These are phyloP conservation scores for Puccinia hordei DNA, from an alignment of 1,284 basidiomycete species.

Conservation along the genomic window DNA sequence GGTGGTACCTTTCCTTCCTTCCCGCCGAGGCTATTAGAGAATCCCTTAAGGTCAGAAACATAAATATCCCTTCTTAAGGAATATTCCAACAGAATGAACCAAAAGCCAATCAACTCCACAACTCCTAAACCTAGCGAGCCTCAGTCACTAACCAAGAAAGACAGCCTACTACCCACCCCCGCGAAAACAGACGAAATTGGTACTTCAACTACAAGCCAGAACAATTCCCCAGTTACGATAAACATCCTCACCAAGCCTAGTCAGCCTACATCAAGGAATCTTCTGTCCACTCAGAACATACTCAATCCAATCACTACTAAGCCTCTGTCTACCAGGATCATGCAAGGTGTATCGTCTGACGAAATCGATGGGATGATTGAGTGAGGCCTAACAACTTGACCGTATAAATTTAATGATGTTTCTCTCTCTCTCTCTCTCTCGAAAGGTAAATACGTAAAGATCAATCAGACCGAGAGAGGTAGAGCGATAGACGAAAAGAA, in stretches of 20 bases:
- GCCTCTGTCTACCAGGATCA: slow-evolving; percentile 6
- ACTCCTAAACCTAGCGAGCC: slow-evolving; percentile 3
- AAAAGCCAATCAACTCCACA: neutral
- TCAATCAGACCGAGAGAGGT: neutral
- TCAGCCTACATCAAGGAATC: neutral
- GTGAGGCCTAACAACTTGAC: neutral
- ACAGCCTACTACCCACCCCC: slow-evolving; percentile 1
- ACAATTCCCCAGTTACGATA: neutral
- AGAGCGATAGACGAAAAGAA: neutral
- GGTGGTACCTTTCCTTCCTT: no score
- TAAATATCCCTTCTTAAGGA: no score
- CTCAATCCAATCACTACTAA: neutral
- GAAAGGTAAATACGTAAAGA: neutral
- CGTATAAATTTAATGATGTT: neutral
- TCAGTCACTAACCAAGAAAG: neutral
- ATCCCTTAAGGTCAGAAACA: no score
- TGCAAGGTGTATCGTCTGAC: slow-evolving; percentile 16
- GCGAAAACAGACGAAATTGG: neutral
- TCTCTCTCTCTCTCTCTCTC: neutral
- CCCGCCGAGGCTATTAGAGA: no score
- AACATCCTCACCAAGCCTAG: neutral
- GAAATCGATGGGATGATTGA: slow-evolving; percentile 29
- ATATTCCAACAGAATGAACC: neutral
- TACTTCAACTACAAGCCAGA: neutral
- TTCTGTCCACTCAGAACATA: neutral